These are phyloP conservation scores for Vinca minor DNA, from an alignment of 257 asterid species.

Conservation along the genomic window DNA sequence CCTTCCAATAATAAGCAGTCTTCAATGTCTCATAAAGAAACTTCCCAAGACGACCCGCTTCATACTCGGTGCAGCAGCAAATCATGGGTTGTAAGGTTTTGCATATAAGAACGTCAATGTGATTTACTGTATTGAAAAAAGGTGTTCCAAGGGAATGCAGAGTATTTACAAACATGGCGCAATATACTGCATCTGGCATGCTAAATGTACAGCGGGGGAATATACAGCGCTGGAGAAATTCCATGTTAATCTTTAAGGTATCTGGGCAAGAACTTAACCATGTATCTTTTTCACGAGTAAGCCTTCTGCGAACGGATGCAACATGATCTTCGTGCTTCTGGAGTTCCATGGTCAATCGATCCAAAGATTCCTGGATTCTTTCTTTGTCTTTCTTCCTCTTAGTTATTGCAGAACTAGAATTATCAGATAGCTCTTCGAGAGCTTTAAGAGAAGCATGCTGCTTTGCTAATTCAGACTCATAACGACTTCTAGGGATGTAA, in stretches of 20 bases:
- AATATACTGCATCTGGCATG: conserved; percentile 97
- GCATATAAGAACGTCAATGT: conserved; percentile 93
- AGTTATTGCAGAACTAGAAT: conserved; percentile 96
- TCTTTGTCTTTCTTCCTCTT: conserved; percentile 98
- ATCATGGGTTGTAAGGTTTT: conserved; percentile 99
- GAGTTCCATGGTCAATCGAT: conserved; percentile 67
- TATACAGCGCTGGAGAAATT: conserved; percentile 95
- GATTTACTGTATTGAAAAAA: conserved; percentile 95
- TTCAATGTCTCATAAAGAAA: conserved; percentile 85
- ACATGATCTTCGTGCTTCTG: conserved; percentile 97
- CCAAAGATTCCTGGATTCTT: conserved; percentile 96
- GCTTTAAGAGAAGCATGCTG: conserved; percentile 88
- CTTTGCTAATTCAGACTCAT: conserved; percentile 78
- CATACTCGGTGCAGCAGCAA: conserved; percentile 99
- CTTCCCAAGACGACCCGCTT: conserved; percentile 93
- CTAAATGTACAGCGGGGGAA: conserved; percentile 98
- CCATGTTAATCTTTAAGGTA: conserved; percentile 94
- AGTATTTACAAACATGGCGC: conserved; percentile 91
- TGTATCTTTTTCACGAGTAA: conserved; percentile 83
- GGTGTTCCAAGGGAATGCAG: conserved; percentile 98
- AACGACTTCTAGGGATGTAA: conserved; percentile 84
- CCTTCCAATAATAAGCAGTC: conserved; percentile 98
- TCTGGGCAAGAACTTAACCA: conserved; percentile 99
- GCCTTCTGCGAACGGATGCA: conserved; percentile 83
- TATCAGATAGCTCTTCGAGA: conserved; percentile 89